Evolutionary conservation across 441 rosid species (phyloP), one percentile per base, ranked within the genome.

Genomic region (Mallotus japonicus): DNA sequence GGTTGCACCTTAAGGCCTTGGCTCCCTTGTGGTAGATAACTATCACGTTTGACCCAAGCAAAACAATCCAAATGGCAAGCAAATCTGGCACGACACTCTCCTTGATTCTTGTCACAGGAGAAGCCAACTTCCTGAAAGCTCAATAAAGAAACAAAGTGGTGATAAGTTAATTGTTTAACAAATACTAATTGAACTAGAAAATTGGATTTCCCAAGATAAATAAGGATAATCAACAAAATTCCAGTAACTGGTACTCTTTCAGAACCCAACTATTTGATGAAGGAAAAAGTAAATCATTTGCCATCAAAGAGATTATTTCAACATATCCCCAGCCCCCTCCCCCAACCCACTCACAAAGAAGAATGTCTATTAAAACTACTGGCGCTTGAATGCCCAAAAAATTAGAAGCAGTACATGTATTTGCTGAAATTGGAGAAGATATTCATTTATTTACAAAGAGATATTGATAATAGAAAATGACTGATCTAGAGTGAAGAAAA

Each of bases 31-130:
- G 99, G 99, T 64, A 95, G 97, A 88, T 95, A 95, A 82, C 99
- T 95, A 75, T 95, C 99, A 83, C 99, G 98, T 83, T 93, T 95
- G 80, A 95, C 99, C 99, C 99, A 95, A 78, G 99, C 98, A 86
- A 90, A 91, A 87, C 98, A 95, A 86, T 95, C 99, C 83, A 95
- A 85, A 86, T 95, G 99, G 81, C 99, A 95, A 69, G 92, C 87
- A 80, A 93, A 93, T 83, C 88, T 93, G 75, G 97, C 86, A 81
- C 90, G 97, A 78, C 99, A 95, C 83, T 95, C 98, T 64, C 99
- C 99, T 79, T 93, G 98, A 78, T 83, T 95, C 72, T 87, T 85
- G 84, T 95, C 93, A 55, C 97, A 93, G 67, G 87, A 93, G 80
- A 95, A 93, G 54, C 99, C 99, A 66, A 95, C 78, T 83, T 92